Percentiles rank a stretch among this genome's conserved stretches.
These are phyloP conservation scores for Cercophora scortea DNA, from an alignment of 495 filamentous ascomycete species.

Conservation along the genomic window DNA sequence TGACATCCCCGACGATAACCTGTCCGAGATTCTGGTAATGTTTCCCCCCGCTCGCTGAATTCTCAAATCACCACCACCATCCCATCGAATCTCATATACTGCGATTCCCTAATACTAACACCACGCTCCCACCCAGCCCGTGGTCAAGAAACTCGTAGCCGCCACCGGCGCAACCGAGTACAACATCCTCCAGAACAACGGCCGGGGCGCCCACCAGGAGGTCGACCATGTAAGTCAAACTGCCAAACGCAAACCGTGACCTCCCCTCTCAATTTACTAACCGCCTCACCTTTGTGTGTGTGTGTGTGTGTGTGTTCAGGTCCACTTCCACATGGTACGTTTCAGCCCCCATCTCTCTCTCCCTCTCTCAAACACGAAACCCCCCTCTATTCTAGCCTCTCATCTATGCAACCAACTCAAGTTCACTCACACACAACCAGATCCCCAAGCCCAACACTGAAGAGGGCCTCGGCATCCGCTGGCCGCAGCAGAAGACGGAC, in stretches of 20 bases:
- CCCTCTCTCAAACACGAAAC: not conserved
- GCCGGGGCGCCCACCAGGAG: constrained; percentile 82
- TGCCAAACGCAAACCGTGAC: too few relatives aligned
- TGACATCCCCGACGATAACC: constrained; percentile 86
- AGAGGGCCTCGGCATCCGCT: constrained; percentile 73
- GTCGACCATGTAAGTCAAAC: constrained; percentile 72
- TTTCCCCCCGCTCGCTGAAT: not conserved
- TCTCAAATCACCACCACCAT: not conserved
- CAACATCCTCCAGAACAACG: constrained; percentile 98
- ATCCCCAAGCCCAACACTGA: constrained; percentile 89
- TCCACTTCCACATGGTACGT: constrained; percentile 89
- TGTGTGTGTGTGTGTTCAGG: constrained; percentile 31
- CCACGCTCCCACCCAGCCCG: constrained; percentile 45
- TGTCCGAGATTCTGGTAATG: constrained; percentile 72
- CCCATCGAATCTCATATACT: too few relatives aligned
- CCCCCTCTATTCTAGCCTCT: not conserved
- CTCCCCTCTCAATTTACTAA: not conserved
- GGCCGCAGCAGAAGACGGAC: constrained; percentile 69
- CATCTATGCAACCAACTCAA: not conserved
- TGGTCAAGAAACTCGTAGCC: constrained; percentile 78
- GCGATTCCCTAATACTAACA: not conserved
- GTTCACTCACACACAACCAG: constrained; percentile 27
- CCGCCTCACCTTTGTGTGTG: not conserved
- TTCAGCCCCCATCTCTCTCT: not conserved
- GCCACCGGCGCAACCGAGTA: constrained; percentile 71